Evolutionary conservation across 805 yeast genomes (phyloP), one percentile per base, ranked within the genome.

Genomic region (Saturnispora serradocipensis): DNA sequence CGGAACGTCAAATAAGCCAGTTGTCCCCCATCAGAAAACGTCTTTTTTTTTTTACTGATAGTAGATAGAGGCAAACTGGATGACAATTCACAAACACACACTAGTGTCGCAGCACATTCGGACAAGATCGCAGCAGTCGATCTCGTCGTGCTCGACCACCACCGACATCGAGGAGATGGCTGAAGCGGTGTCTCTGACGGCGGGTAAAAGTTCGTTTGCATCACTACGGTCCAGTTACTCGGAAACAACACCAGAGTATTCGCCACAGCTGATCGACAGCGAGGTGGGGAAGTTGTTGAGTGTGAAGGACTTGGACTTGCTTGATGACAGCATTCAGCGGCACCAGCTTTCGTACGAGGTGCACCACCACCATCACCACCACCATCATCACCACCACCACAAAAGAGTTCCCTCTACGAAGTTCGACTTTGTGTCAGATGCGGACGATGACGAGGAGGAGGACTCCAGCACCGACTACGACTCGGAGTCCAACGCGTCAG

Each of bases 221-320:
- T 61, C 67, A 16, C 40, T 59, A 9, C 57, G 50, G 11, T 59
- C 67, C 3, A 50, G 40, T 42, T 43, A 56, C 6, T 54, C 60
- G 13, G 48, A 50, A 25, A 46, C 49, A 22, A 39, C 68, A 7
- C 67, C 68, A 5, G 67, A 63, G 40, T 65, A 60, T 45, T 64
- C 66, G 13, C 68, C 68, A n/a, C 49, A 51, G 18, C 22, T 63
- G 43, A 60, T 65, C 6, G 59, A 61, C 20, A 56, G 55, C 8
- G 69, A 66, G 46, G 62, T 65, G 18, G 68, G 67, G 5, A 53
- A 56, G 40, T 48, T 65, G 20, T 45, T 65, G 13, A 59, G 57
- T 4, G 53, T 60, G 5, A 54, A 57, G 27, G 60, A 59, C 25
- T 47, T 61, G 7, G 62, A 59, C 32, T 56, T 64, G 9, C 56